A percentile compares a stretch with the other conserved stretches of the same genome.
Evolutionary conservation across 2,329 filamentous ascomycete species (phyloP).

Genomic region (Coniochaeta ligniaria): DNA sequence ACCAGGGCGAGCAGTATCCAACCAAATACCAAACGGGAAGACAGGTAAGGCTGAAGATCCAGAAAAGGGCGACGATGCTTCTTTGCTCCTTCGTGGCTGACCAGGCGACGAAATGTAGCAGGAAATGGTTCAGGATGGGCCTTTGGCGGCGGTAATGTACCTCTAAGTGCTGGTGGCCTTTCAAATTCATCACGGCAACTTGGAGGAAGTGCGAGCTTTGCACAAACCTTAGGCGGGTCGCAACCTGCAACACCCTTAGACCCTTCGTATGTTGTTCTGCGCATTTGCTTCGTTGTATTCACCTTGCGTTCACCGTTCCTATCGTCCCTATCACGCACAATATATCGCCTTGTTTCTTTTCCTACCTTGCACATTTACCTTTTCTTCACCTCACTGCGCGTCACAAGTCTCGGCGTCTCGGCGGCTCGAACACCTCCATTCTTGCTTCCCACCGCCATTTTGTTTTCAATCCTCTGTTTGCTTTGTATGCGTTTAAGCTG

Average conservation of each 20-base stretch:
- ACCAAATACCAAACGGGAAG: slow-evolving; percentile 58
- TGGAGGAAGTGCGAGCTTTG: slow-evolving; percentile 56
- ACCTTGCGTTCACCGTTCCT: background rate
- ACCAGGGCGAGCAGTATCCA: slow-evolving; percentile 45
- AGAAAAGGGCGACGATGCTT: slow-evolving; percentile 2
- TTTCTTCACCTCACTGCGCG: background rate
- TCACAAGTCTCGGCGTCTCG: background rate
- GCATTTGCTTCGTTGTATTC: slow-evolving; percentile 1
- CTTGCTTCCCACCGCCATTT: background rate
- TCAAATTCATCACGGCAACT: slow-evolving; percentile 47
- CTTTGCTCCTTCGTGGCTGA: slow-evolving; percentile 2
- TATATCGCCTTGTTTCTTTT: background rate
- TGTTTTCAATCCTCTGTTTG: background rate
- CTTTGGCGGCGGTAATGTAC: slow-evolving; percentile 45
- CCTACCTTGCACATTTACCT: background rate
- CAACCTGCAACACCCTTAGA: slow-evolving; percentile 56
- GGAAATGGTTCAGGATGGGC: slow-evolving; percentile 52
- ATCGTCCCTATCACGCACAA: background rate
- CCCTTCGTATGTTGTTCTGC: slow-evolving; percentile 50
- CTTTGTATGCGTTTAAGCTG: background rate
- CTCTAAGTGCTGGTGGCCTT: slow-evolving; percentile 33
- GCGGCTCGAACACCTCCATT: background rate
- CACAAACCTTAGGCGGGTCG: slow-evolving; percentile 57
- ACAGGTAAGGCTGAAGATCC: slow-evolving; percentile 41
- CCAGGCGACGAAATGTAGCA: slow-evolving; percentile 21